Percentiles rank a stretch among this genome's conserved stretches.
phyloP scores from a whole-genome alignment of 2,329 filamentous ascomycete genomes.

The Aspergillus spinulosporus region DNA sequence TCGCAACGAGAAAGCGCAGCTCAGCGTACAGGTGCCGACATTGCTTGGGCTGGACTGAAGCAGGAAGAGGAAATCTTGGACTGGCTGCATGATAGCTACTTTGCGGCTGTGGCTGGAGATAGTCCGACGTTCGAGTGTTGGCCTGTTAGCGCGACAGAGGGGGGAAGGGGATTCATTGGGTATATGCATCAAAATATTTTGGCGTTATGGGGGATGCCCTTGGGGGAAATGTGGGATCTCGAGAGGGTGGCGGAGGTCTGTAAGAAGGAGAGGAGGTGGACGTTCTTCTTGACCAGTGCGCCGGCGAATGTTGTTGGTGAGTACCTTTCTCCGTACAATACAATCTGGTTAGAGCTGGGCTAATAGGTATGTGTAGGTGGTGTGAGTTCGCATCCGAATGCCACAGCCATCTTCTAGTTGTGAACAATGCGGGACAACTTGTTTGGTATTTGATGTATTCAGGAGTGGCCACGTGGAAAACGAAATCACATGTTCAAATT shows the following conservation, averaged over 20 bases:
- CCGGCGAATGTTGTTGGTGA: constrained; percentile 44
- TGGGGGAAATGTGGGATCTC: constrained; percentile 50
- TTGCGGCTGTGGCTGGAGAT: constrained; percentile 66
- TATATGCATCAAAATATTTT: constrained; percentile 45
- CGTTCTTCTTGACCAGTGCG: constrained; percentile 46
- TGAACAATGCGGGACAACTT: not conserved
- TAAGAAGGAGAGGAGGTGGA: constrained; percentile 39
- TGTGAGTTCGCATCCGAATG: constrained; percentile 36
- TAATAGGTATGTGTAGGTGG: constrained; percentile 25
- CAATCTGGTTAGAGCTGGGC: not conserved
- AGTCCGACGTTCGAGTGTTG: constrained; percentile 64
- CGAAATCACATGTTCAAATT: not conserved
- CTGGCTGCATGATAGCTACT: constrained; percentile 70
- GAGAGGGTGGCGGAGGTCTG: constrained; percentile 39
- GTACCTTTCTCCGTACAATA: constrained; percentile 4
- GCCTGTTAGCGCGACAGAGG: constrained; percentile 45
- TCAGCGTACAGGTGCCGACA: constrained; percentile 38
- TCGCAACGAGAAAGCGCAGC: constrained; percentile 36
- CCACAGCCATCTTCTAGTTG: constrained; percentile 35
- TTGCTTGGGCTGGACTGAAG: constrained; percentile 52
- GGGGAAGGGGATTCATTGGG: constrained; percentile 23
- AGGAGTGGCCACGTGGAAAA: not conserved
- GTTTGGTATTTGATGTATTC: not conserved
- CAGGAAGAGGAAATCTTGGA: constrained; percentile 58
- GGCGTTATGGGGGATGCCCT: constrained; percentile 47